These are phyloP conservation scores for Zangia roseola DNA, from an alignment of 768 basidiomycete species.

Conservation along the genomic window DNA sequence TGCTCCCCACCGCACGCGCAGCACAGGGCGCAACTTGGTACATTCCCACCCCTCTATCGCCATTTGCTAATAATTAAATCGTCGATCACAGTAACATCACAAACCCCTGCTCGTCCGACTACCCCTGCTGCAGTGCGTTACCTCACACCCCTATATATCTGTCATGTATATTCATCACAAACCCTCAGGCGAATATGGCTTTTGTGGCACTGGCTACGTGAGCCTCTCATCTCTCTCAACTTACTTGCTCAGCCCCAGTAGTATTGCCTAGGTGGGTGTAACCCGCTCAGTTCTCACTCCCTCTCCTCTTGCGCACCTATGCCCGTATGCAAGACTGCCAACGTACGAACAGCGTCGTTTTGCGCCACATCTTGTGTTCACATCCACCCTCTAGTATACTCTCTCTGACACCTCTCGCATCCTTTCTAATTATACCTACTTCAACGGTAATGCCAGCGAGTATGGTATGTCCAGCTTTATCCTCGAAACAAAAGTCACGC, in stretches of 20 bases:
- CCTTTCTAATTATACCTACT: slow-evolving; percentile 61
- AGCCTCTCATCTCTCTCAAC: slow-evolving; percentile 6
- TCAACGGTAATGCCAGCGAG: slow-evolving; percentile 69
- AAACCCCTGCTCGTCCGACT: slow-evolving; percentile 33
- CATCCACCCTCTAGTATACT: slow-evolving; percentile 42
- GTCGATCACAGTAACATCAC: slow-evolving; percentile 36
- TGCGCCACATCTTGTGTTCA: not conserved
- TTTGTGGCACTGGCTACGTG: slow-evolving; percentile 46
- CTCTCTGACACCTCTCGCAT: slow-evolving; percentile 67
- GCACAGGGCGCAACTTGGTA: slow-evolving; percentile 31
- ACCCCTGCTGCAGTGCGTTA: slow-evolving; percentile 45
- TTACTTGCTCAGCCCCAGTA: slow-evolving; percentile 27
- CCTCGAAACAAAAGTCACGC: not conserved
- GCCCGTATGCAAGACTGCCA: slow-evolving; percentile 67
- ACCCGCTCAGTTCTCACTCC: slow-evolving; percentile 66
- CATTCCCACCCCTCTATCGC: not conserved
- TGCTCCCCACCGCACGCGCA: slow-evolving; percentile 20
- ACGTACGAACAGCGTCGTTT: slow-evolving; percentile 37
- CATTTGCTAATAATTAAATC: not conserved
- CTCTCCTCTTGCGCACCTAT: slow-evolving; percentile 67
- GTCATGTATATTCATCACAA: not conserved
- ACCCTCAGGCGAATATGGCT: slow-evolving; percentile 49
- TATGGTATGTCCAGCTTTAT: slow-evolving; percentile 47
- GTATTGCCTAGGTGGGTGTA: slow-evolving; percentile 88
- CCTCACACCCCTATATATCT: not conserved